A percentile compares a stretch with the other conserved stretches of the same genome.
Conservation (phyloP, 2,329 filamentous ascomycete genomes). For the Calonectria montana region DNA sequence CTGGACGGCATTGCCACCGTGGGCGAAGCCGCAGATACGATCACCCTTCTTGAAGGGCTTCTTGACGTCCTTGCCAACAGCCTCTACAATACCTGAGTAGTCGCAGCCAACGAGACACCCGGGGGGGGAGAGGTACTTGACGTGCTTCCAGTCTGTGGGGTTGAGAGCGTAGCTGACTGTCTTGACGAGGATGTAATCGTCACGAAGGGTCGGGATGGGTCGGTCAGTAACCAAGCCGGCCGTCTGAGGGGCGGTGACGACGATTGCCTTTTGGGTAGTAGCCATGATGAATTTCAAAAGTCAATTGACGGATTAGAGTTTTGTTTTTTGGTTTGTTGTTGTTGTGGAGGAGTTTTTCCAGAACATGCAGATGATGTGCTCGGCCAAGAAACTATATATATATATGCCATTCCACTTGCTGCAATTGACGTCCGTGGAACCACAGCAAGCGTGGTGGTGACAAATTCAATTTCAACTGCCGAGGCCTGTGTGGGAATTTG, state of each 20-base stretch:
- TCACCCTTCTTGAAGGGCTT: constrained; percentile 58
- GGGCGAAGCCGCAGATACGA: constrained; percentile 47
- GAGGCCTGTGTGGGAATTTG: not conserved
- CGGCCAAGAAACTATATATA: not conserved
- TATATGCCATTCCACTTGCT: not conserved
- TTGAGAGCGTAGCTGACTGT: constrained; percentile 49
- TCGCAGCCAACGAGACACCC: constrained; percentile 53
- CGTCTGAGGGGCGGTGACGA: not conserved
- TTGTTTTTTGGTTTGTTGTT: not conserved
- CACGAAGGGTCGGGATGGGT: constrained; percentile 19
- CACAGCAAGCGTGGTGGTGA: not conserved
- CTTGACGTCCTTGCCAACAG: constrained; percentile 54
- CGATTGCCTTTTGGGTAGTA: not conserved
- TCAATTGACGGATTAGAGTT: not conserved
- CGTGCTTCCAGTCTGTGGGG: constrained; percentile 49
- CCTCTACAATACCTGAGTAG: constrained; percentile 59
- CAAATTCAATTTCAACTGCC: not conserved
- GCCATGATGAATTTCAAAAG: not conserved
- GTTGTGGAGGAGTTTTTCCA: too few species aligned
- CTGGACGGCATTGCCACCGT: constrained; percentile 18
- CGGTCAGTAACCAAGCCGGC: not conserved
- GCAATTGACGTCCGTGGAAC: not conserved
- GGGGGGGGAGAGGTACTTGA: constrained; percentile 30
- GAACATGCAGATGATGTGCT: not conserved
- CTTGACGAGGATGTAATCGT: constrained; percentile 46